Evolutionary conservation across 441 rosid species (phyloP), one percentile per base, ranked within the genome.

Genomic region (Eutrema salsugineum): DNA sequence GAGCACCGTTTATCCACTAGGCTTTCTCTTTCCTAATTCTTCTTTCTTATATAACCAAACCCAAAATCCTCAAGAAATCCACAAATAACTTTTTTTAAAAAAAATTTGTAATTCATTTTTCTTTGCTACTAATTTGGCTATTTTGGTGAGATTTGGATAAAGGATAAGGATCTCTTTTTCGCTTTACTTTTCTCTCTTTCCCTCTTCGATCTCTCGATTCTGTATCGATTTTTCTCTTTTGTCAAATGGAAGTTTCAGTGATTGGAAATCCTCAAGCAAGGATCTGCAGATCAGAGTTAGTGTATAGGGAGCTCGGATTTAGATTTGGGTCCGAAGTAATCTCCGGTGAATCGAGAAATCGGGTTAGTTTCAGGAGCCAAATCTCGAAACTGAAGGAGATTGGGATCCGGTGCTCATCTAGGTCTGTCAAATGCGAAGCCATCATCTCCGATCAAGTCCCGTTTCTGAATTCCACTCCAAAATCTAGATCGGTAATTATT

Each of bases 221-320:
- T 30, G 32, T 30, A 8, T 46, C 69, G 4, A 0, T 6, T 3
- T 3, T 38, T 44, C 57, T 17, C 28, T 8, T 8, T 11, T 36
- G 11, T n/a, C 8, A 12, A 59, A 91, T 91, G 94, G 96, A 93
- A 82, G 81, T 88, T 14, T 86, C 94, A 8, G 82, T 86, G 68
- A 85, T 87, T n/a, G 85, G 86, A 3, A 83, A 75, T 43, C 74
- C 94, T 30, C 91, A 83, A 82, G 86, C 84, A 2, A 80, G 64
- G 46, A 66, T 82, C 39, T 71, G 68, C 24, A 70, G 79, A 66
- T 77, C 80, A 2, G 86, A 81, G 16, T 68, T 77, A 35, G 80
- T 79, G 0, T 33, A 8, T 58, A 81, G 82, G 43, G 87, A 80
- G 53, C 67, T 72, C 35, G 72, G 79, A 17, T 76, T 76, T 47